Conservation (phyloP, 495 filamentous ascomycete species). For the Penicillium bialowiezense region DNA sequence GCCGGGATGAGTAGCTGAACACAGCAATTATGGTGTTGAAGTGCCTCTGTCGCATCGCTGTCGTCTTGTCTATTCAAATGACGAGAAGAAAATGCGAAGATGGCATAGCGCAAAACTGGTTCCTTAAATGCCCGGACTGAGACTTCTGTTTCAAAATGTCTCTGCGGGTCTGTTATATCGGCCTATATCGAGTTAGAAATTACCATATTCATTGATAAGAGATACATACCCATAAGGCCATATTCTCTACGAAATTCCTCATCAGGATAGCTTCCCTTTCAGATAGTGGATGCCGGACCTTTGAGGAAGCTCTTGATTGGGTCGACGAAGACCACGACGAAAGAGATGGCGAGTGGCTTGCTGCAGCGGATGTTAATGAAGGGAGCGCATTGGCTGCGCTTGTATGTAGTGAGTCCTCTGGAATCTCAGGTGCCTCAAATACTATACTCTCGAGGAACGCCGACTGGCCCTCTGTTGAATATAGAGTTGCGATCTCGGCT, state of each 20-base stretch:
- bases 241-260: conserved; percentile 31
- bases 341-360: conserved; percentile 3
- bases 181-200: conserved; percentile 10
- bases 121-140: conserved; percentile 23
- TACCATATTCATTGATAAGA: not conserved
- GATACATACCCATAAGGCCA: conserved; percentile 30
- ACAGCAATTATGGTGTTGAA: conserved; percentile 28
- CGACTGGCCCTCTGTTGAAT: not conserved
- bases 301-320: not conserved
- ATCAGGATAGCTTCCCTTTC: conserved; percentile 24
- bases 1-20: conserved; percentile 26
- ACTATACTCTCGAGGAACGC: not conserved
- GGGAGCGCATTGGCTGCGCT: not conserved
- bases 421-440: not conserved
- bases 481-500: conserved; percentile 14
- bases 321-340: conserved; percentile 4
- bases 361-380: not conserved
- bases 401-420: not conserved
- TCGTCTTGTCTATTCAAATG: conserved; percentile 22
- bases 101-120: conserved; percentile 23
- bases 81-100: conserved; percentile 30
- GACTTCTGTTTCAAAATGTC: conserved; percentile 28
- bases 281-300: conserved; percentile 8
- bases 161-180: conserved; percentile 30
- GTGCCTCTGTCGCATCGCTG: conserved; percentile 18